Evolutionary conservation across 768 basidiomycete genomes (phyloP).

Genomic region (Dentipellis fragilis): DNA sequence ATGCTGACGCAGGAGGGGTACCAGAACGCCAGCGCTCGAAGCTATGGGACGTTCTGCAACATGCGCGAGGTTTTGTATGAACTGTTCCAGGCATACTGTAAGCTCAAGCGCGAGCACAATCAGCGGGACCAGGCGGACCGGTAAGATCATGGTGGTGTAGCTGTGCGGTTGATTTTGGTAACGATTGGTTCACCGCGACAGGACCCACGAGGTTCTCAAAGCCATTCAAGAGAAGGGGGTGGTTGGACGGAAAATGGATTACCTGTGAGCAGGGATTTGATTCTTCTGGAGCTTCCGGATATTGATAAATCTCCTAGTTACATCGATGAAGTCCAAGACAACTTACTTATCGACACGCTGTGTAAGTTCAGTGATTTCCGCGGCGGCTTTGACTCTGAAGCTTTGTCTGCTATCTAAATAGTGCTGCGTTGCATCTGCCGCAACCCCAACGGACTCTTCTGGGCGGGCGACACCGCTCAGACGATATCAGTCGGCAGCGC

Average conservation of each 20-base stretch:
- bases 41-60: background rate
- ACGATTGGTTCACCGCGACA: conserved; percentile 13
- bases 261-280: conserved; percentile 30
- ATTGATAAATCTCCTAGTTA: conserved; percentile 30
- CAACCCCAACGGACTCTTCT: conserved; percentile 61
- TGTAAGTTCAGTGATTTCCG: conserved; percentile 26
- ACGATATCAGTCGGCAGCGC: conserved; percentile 66
- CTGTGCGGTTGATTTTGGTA: background rate
- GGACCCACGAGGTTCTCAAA: conserved; percentile 41
- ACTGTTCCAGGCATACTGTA: conserved; percentile 43
- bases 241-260: conserved; percentile 38
- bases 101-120: conserved; percentile 28
- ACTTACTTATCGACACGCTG: conserved; percentile 53
- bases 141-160: conserved; percentile 18
- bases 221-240: conserved; percentile 21
- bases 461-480: conserved; percentile 77
- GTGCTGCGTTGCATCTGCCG: conserved; percentile 54
- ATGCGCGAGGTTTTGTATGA: background rate
- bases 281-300: background rate
- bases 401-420: conserved; percentile 16
- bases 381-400: background rate
- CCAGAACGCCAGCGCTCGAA: background rate
- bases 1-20: conserved; percentile 6
- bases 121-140: conserved; percentile 55
- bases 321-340: conserved; percentile 68